Evolutionary conservation across 495 filamentous ascomycete genomes (phyloP), one percentile per base, ranked within the genome.

Genomic region (Tuber calosporum): DNA sequence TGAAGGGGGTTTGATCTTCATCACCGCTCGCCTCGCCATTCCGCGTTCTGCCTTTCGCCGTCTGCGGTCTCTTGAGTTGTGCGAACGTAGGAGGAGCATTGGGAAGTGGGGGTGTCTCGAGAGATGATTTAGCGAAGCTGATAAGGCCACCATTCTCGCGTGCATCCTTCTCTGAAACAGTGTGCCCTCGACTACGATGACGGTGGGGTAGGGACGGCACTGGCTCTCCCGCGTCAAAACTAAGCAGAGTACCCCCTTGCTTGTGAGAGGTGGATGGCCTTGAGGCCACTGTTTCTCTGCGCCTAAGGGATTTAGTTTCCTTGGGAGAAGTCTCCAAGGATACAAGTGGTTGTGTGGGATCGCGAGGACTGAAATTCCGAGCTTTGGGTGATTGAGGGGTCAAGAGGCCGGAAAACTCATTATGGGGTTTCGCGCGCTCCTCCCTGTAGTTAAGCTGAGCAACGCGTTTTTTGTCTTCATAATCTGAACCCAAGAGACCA

Each of bases 401-500:
- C 22, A 78, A 2, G 1, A 62, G 53, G 13, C 53, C 30, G 20
- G 75, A 67, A 68, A 67, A 78, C 67, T 78, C 76, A 20, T 70
- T 78, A 42, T 77, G 40, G 26, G 79, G 79, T 42, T 80, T 76
- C 30, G 62, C 30, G 7, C 75, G 72, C 41, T 80, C 79, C 15
- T 78, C 79, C 26, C 58, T 81, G 53, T 75, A 80, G 15, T 71
- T 66, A 39, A 75, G 62, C 41, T 79, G 73, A 45, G 79, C 79
- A 4, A 78, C 53, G 2, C 72, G 72, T 53, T 74, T 77, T 62
- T 78, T 80, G 62, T 78, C 79, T 42, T 81, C 79, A 72, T 81
- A 81, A 34, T 80, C 79, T 19, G 72, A 69, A 20, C 80, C 80
- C 7, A 82, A 38, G 68, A 82, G 80, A 20, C 80, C 80, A 9